phyloP scores from a whole-genome alignment of 208 protist genomes.

The Phytomonas francai region DNA sequence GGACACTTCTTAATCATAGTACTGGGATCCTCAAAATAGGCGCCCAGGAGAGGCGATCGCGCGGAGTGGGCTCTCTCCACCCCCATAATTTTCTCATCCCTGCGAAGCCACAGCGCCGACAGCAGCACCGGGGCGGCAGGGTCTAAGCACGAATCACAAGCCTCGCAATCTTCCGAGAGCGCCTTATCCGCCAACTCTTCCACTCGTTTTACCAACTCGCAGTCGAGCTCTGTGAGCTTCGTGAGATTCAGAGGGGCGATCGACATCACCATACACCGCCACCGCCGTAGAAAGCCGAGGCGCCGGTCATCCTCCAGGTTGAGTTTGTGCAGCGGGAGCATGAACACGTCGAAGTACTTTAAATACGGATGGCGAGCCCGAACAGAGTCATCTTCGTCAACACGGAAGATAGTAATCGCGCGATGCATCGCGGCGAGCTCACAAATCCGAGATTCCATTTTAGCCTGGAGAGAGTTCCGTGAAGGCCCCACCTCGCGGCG shows the following conservation, averaged over 20 bases:
- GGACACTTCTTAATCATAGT: constrained; percentile 21
- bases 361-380: constrained; percentile 55
- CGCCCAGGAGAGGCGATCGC: too few relatives aligned
- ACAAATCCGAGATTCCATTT: not conserved
- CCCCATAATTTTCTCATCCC: too few relatives aligned
- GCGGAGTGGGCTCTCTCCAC: too few relatives aligned
- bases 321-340: constrained; percentile 39
- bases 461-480: too few relatives aligned
- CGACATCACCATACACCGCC: too few relatives aligned
- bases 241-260: too few relatives aligned
- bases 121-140: constrained; percentile 30
- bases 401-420: constrained; percentile 30
- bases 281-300: not conserved
- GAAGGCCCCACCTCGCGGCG: not conserved
- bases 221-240: constrained; percentile 18
- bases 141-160: too few relatives aligned
- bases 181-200: constrained; percentile 18
- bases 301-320: constrained; percentile 22
- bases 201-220: constrained; percentile 17
- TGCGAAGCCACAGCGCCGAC: constrained; percentile 22
- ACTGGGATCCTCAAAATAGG: constrained; percentile 28
- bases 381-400: constrained; percentile 51
- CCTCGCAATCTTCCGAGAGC: constrained; percentile 15
- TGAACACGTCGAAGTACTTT: constrained; percentile 23
- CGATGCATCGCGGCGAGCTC: constrained; percentile 10